Conservation (phyloP, 208 protist genomes). For the Trypanosoma lewisi region DNA sequence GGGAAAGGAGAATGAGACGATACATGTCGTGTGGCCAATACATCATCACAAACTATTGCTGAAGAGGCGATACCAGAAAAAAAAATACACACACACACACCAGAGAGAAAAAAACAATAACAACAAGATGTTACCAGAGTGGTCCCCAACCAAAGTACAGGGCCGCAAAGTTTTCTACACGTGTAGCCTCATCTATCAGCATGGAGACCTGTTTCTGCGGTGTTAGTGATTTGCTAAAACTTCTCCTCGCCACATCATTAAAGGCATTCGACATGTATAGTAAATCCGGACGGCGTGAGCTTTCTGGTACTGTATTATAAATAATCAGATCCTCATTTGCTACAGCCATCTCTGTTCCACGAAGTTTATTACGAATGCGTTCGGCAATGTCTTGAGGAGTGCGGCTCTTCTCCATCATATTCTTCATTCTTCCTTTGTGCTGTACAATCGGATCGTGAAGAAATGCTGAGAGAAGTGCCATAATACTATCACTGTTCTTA, state of each 20-base stretch:
- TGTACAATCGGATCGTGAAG: constrained; percentile 99
- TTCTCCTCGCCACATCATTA: constrained; percentile 65
- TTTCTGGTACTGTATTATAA: constrained; percentile 80
- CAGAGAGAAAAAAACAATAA: constrained; percentile 11
- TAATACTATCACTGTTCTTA: constrained; percentile 97
- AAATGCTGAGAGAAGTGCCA: constrained; percentile 99
- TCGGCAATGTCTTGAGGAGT: constrained; percentile 92
- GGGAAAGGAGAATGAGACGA: too few species aligned
- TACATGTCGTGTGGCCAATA: too few species aligned
- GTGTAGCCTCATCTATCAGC: constrained; percentile 86
- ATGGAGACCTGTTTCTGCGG: constrained; percentile 81
- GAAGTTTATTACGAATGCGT: constrained; percentile 98
- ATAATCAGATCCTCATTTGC: constrained; percentile 51
- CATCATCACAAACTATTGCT: too few species aligned
- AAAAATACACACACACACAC: too few species aligned
- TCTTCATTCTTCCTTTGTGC: constrained; percentile 97
- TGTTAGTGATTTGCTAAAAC: constrained; percentile 43
- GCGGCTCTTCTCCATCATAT: constrained; percentile 89
- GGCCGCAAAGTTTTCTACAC: constrained; percentile 85
- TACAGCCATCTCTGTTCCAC: constrained; percentile 96
- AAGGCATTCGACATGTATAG: constrained; percentile 91
- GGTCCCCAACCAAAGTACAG: constrained; percentile 92
- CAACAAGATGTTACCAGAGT: constrained; percentile 53
- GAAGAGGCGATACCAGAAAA: too few species aligned
- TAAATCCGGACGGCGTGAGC: constrained; percentile 72